Evolutionary conservation across 2,329 filamentous ascomycete genomes (phyloP), one percentile per base, ranked within the genome.

Genomic region (Albifimbria verrucaria): DNA sequence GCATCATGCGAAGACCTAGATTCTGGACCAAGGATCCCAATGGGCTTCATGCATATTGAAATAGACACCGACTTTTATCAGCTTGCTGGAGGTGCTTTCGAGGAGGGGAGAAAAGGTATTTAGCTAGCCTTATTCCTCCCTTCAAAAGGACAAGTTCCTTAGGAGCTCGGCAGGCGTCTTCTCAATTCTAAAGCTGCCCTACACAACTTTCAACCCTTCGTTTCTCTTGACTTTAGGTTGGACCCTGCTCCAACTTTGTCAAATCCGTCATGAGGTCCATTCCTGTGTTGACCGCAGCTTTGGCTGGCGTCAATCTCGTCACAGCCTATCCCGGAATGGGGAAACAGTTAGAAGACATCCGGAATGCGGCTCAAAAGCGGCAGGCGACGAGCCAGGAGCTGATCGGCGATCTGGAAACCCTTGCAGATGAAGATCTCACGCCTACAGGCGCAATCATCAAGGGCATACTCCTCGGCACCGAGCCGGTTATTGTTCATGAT

Each of bases 381-480:
- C 45, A 48, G 24, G 15, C 48, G 17, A 25, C n/a, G 11, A 48
- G n/a, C 18, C 26, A 41, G 9, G 20, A 39, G n/a, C 23, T 51
- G 18, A 48, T 54, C n/a, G 46, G 46, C 7, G 46, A 48, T 21
- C 24, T 48, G 4, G 23, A 10, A 3, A 48, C 46, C 7, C n/a
- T 48, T 4, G 4, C 46, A 9, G 46, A 48, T 18, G 25, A 32
- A 5, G 25, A 48, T 4, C n/a, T 48, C 4, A 48, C 46, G 7
- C 17, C 23, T 7, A 48, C 46, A n/a, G 46, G 46, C 21, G 24
- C 24, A 4, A 20, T 11, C 12, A 48, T 48, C 57, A 67, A 67
- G 49, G 54, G 59, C 6, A 65, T 74, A 21, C 62, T 75, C 21
- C 57, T 62, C 32, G 12, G 11, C 59, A 60, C 20, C 25, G 53